Evolutionary conservation across 495 filamentous ascomycete genomes (phyloP).

Genomic region (Chaetomidium leptoderma): DNA sequence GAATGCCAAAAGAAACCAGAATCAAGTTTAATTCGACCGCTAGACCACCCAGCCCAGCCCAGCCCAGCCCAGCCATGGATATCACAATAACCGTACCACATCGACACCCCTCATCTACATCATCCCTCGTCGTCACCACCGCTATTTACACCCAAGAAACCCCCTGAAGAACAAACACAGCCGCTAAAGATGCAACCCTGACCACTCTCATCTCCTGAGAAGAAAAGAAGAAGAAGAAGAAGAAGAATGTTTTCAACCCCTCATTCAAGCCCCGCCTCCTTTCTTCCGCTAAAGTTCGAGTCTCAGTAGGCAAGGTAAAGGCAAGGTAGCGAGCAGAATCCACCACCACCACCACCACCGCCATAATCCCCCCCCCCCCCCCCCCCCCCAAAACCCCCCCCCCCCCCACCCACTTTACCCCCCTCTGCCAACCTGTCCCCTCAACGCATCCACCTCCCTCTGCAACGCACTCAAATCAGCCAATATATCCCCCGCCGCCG

Average conservation of each 20-base stretch:
- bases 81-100: background rate
- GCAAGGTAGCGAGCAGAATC: too few species aligned
- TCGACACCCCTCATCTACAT: background rate
- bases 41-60: background rate
- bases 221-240: too few species aligned
- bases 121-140: too few species aligned
- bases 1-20: background rate
- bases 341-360: background rate
- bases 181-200: background rate
- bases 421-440: slow-evolving; percentile 49
- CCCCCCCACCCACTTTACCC: background rate
- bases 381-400: background rate
- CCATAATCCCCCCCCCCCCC: background rate
- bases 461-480: slow-evolving; percentile 65
- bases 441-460: slow-evolving; percentile 66
- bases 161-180: background rate
- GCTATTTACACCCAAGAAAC: background rate
- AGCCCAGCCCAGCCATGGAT: slow-evolving; percentile 2
- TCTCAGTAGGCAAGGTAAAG: too few species aligned
- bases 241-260: too few species aligned
- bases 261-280: too few species aligned
- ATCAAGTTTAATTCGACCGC: background rate
- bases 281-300: too few species aligned
- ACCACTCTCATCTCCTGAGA: too few species aligned
- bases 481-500: slow-evolving; percentile 52